Conservation (phyloP, 2,329 filamentous ascomycete genomes). For the Didymella sp. region DNA sequence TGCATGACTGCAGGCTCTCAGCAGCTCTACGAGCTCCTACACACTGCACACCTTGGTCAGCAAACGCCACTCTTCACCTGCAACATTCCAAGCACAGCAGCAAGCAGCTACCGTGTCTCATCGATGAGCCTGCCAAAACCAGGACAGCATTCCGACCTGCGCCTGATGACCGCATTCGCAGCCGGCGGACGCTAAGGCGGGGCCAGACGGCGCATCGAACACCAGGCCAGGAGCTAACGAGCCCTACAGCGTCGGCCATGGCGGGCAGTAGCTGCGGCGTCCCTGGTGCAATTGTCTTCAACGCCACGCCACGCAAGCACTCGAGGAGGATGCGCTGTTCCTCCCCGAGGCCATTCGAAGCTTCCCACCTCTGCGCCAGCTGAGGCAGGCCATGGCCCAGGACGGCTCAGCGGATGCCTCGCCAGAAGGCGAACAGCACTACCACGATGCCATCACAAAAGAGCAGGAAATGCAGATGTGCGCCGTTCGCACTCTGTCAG, state of each 20-base stretch:
- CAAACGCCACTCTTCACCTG: background rate
- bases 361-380: background rate
- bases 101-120: background rate
- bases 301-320: background rate
- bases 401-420: background rate
- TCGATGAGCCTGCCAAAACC: background rate
- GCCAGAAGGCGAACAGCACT: constrained; percentile 8
- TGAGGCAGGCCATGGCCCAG: constrained; percentile 12
- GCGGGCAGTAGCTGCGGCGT: background rate
- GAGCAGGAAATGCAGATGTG: constrained; percentile 15
- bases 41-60: background rate
- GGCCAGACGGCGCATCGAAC: constrained; percentile 9
- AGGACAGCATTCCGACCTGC: background rate
- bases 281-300: background rate
- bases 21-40: background rate
- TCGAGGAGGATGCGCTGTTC: constrained; percentile 4
- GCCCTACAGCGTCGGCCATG: constrained; percentile 1
- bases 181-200: constrained; percentile 1
- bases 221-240: constrained; percentile 4
- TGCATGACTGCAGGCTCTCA: background rate
- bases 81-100: background rate
- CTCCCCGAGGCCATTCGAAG: background rate
- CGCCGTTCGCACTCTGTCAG: constrained; percentile 15
- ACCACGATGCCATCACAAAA: constrained; percentile 15
- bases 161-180: background rate